These are phyloP conservation scores for Panicum virgatum DNA, from an alignment of 202 grass and related monocot genomes.

Conservation along the genomic window DNA sequence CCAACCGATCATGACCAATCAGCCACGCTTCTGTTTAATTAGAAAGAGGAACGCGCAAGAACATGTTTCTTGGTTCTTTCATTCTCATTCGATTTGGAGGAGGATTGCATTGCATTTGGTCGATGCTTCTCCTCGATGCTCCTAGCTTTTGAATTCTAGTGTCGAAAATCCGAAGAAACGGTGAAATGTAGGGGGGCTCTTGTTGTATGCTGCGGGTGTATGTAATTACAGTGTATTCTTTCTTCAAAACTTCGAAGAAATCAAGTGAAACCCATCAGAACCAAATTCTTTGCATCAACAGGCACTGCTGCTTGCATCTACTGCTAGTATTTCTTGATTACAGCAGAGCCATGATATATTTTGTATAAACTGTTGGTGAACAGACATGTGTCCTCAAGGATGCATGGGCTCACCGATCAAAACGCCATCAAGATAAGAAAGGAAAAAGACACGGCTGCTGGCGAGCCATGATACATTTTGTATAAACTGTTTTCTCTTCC, in stretches of 20 bases:
- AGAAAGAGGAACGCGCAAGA: background rate
- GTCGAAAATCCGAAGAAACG: background rate
- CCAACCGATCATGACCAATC: background rate
- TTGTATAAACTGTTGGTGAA: background rate
- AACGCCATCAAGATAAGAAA: background rate
- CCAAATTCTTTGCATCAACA: background rate
- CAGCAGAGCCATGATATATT: background rate
- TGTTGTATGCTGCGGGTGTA: background rate
- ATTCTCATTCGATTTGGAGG: background rate
- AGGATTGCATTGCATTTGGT: background rate
- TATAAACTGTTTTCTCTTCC: too few relatives aligned
- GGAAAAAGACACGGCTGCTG: background rate
- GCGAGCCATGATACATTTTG: too few relatives aligned
- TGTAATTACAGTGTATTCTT: conserved; percentile 6
- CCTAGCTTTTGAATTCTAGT: background rate
- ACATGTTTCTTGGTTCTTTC: background rate
- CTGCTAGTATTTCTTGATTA: background rate
- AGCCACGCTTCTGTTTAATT: background rate
- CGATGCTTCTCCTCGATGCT: background rate
- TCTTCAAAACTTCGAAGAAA: background rate
- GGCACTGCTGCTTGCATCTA: background rate
- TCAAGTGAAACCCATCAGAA: background rate
- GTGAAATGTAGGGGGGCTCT: background rate
- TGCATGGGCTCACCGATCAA: background rate
- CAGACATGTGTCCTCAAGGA: background rate